Base-by-base conservation (phyloP, 2,329 filamentous ascomycete species). In the Xylaria multiplex region DNA sequence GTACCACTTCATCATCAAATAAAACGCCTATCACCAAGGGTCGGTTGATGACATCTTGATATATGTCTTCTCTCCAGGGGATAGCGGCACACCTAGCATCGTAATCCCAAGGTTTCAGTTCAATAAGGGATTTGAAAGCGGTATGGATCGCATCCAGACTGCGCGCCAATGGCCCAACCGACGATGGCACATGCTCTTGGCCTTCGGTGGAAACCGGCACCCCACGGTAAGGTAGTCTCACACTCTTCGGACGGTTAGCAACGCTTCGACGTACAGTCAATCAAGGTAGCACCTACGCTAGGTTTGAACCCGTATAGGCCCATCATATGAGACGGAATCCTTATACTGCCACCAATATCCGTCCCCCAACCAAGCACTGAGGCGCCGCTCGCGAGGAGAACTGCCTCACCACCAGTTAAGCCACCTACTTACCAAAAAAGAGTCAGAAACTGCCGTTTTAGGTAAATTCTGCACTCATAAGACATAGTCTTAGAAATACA, bases 161-260 rank as follows among this genome's bases (percentile, higher is more conserved):
- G 6, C 87, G 80, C 6, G 85, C 79, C 78, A 91, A 81, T 1
- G 88, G 88, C 0, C 88, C 88, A n/a, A 89, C 77, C 0, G 86
- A 82, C 0, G 88, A 90, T 1, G 87, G 87, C 0, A 90, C 84
- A 74, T 90, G 87, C 62, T 89, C 86, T 71, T 90, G 88, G 2
- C 88, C 87, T 46, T 89, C 86, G 0, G 85, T 89, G 0, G 87
- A 88, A 0, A 90, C 87, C 0, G 85, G 81, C 0, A 88, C 85
- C 0, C 86, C 87, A 13, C 81, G 73, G 57, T 90, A 90, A 0
- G 88, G 86, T 0, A 89, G 73, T 6, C 88, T 81, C 2, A 81
- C 79, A 68, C 84, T 88, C 86, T 88, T 37, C 14, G 13, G 2
- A 13, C 30, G 0, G 4, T 64, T 65, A 9, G 69, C 72, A 45